Percentiles rank a stretch among this genome's conserved stretches.
These are phyloP conservation scores for Clavariopsis aquatica DNA, from an alignment of 495 filamentous ascomycete species.

Conservation along the genomic window DNA sequence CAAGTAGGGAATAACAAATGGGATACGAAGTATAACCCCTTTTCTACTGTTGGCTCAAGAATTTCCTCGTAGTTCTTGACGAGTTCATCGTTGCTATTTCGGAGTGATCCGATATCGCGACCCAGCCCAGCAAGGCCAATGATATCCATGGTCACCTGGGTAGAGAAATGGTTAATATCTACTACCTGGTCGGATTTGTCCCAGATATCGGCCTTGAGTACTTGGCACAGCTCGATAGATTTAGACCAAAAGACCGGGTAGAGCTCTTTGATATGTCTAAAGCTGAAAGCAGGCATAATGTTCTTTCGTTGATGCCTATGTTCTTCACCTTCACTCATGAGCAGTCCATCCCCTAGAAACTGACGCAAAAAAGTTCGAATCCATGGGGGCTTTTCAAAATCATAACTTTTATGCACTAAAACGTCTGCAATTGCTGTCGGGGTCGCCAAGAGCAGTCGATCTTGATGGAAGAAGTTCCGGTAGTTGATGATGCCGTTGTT, in stretches of 20 bases:
- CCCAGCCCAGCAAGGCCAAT: conserved; percentile 43
- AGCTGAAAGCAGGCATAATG: conserved; percentile 43
- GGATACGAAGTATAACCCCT: conserved; percentile 51
- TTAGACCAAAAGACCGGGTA: conserved; percentile 49
- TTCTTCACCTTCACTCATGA: conserved; percentile 44
- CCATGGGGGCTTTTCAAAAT: conserved; percentile 55
- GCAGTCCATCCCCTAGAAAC: conserved; percentile 43
- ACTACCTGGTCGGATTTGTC: conserved; percentile 35
- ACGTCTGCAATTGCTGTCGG: conserved; percentile 42
- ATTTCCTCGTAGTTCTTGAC: conserved; percentile 46
- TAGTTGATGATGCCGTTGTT: conserved; percentile 43
- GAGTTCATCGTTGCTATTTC: conserved; percentile 39
- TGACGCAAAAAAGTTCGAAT: conserved; percentile 42
- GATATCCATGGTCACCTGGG: conserved; percentile 44
- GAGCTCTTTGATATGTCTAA: conserved; percentile 44
- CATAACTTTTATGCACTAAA: conserved; percentile 48
- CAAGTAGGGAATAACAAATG: conserved; percentile 48
- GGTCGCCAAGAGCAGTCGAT: conserved; percentile 35
- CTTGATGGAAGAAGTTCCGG: conserved; percentile 36
- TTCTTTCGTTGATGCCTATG: conserved; percentile 44
- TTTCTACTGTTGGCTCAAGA: conserved; percentile 53
- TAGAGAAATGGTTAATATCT: conserved; percentile 40
- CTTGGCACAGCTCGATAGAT: conserved; percentile 47
- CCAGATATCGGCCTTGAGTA: conserved; percentile 30
- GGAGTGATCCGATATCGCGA: conserved; percentile 40